Percentiles rank a stretch among this genome's conserved stretches.
phyloP scores from a whole-genome alignment of 352 stramenopile species.

The Globisporangium carolinianum region DNA sequence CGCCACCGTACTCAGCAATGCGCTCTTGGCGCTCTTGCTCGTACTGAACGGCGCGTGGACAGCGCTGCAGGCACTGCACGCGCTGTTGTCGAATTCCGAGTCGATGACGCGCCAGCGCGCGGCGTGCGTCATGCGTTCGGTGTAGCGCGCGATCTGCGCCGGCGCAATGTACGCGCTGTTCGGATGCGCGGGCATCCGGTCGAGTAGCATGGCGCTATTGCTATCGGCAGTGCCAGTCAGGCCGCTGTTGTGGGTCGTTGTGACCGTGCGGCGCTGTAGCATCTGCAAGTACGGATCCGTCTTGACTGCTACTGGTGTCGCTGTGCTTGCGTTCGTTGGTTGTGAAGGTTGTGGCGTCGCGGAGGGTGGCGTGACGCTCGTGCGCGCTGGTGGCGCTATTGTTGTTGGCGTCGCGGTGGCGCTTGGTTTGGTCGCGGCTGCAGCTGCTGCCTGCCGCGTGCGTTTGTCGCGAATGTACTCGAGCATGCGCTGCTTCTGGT shows the following conservation, averaged over 20 bases:
- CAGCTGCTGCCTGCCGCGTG: slow-evolving; percentile 16
- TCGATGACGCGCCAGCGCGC: slow-evolving; percentile 69
- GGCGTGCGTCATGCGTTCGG: slow-evolving; percentile 33
- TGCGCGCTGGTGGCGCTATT: slow-evolving; percentile 1
- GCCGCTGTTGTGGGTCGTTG: not conserved
- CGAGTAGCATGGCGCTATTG: not conserved
- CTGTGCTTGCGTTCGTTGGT: not conserved
- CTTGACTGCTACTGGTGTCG: slow-evolving; percentile 18
- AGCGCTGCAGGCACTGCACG: slow-evolving; percentile 42
- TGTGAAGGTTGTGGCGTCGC: too few species aligned
- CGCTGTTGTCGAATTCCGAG: slow-evolving; percentile 57
- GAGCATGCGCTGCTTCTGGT: slow-evolving; percentile 78
- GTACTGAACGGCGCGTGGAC: slow-evolving; percentile 33
- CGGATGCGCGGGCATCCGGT: slow-evolving; percentile 20
- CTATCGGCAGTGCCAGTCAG: too few species aligned
- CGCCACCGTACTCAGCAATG: slow-evolving; percentile 56
- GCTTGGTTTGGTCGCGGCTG: slow-evolving; percentile 3
- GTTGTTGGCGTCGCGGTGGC: slow-evolving; percentile 2
- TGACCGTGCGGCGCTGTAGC: slow-evolving; percentile 61
- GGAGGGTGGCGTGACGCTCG: slow-evolving; percentile 1
- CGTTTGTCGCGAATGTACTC: slow-evolving; percentile 74
- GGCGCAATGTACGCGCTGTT: slow-evolving; percentile 62
- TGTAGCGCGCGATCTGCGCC: slow-evolving; percentile 41
- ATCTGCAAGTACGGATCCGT: slow-evolving; percentile 75
- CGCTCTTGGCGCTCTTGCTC: slow-evolving; percentile 22